Conservation (phyloP, 495 filamentous ascomycete genomes). For the Tuber brumale region DNA sequence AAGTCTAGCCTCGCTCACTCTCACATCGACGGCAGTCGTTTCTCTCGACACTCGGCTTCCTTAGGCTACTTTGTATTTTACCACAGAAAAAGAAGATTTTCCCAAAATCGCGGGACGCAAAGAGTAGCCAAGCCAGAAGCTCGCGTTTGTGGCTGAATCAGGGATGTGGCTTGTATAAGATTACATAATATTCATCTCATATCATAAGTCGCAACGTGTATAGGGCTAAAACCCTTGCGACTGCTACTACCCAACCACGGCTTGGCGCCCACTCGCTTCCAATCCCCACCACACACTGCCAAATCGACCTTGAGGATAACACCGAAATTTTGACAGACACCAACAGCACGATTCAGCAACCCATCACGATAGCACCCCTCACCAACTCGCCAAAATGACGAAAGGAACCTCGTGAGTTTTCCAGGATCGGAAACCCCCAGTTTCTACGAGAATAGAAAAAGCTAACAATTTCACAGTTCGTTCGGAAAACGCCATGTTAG, state of each 20-base stretch:
- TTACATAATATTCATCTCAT: neutral
- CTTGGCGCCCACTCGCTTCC: neutral
- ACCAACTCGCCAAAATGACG: slow-evolving; percentile 32
- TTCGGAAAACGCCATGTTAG: slow-evolving; percentile 43
- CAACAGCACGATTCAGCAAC: slow-evolving; percentile 26
- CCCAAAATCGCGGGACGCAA: neutral
- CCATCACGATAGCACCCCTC: slow-evolving; percentile 19
- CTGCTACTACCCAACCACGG: neutral
- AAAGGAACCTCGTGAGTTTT: slow-evolving; percentile 42
- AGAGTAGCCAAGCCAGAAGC: neutral
- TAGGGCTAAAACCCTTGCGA: neutral
- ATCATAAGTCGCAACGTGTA: neutral
- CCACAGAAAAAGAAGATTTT: neutral
- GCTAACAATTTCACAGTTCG: slow-evolving; percentile 34
- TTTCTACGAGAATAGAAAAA: neutral
- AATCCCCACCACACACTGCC: neutral
- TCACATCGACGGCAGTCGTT: slow-evolving; percentile 1
- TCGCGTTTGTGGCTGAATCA: neutral
- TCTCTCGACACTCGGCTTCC: neutral
- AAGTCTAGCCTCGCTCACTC: slow-evolving; percentile 3
- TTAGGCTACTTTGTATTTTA: neutral
- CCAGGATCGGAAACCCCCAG: slow-evolving; percentile 6
- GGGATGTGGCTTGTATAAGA: neutral
- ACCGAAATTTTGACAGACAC: slow-evolving; percentile 27
- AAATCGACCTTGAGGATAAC: slow-evolving; percentile 17